Conservation (phyloP, 2,329 filamentous ascomycete genomes). For the Kalmusia sp. region DNA sequence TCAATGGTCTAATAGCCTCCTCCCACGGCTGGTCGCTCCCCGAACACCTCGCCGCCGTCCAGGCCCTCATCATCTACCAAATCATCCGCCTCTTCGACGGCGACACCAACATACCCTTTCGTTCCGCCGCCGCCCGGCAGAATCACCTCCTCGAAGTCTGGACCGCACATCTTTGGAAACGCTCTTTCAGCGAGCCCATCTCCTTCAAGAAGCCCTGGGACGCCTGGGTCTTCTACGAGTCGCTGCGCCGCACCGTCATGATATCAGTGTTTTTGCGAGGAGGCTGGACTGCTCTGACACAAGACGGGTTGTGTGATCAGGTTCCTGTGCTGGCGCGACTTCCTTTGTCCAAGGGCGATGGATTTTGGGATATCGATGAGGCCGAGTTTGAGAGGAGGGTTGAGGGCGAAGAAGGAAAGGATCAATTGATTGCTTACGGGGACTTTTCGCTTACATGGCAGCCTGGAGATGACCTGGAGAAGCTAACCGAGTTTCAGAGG, state of each 20-base stretch:
- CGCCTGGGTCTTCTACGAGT: conserved; percentile 37
- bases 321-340: conserved; percentile 29
- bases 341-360: conserved; percentile 25
- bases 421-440: conserved; percentile 29
- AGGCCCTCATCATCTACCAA: conserved; percentile 42
- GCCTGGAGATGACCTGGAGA: conserved; percentile 11
- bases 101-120: too few species aligned
- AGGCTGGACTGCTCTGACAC: conserved; percentile 25
- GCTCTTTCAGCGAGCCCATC: conserved; percentile 25
- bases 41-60: conserved; percentile 40
- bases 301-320: conserved; percentile 29
- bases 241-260: conserved; percentile 35
- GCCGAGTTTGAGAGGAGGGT: conserved; percentile 20
- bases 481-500: conserved; percentile 29
- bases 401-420: conserved; percentile 10
- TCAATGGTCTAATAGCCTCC: conserved; percentile 18
- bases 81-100: conserved; percentile 39
- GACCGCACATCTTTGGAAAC: conserved; percentile 38
- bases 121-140: conserved; percentile 24
- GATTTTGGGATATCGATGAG: conserved; percentile 21
- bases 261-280: conserved; percentile 37
- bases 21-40: conserved; percentile 26
- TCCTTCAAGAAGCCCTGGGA: conserved; percentile 17
- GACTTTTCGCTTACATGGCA: conserved; percentile 26
- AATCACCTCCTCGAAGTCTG: conserved; percentile 33